These are phyloP conservation scores for Solanum piurae DNA, from an alignment of 257 asterid species.

Conservation along the genomic window DNA sequence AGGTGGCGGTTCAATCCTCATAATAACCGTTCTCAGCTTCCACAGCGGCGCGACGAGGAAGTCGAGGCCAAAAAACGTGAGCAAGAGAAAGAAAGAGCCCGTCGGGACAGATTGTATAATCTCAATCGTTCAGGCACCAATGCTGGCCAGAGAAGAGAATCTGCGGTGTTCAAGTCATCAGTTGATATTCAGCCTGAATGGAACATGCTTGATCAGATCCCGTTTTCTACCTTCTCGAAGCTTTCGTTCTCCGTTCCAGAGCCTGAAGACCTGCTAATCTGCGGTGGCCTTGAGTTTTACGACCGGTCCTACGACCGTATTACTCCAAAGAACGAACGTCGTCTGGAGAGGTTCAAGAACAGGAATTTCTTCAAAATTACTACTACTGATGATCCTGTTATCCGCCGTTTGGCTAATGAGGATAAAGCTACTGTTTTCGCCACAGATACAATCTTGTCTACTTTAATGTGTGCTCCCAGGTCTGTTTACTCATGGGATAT, in stretches of 20 bases:
- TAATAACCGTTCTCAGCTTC: constrained; percentile 69
- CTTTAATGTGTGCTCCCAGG: constrained; percentile 89
- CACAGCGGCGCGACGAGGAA: constrained; percentile 94
- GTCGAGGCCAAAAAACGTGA: constrained; percentile 84
- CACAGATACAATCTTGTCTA: constrained; percentile 66
- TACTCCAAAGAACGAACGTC: constrained; percentile 64
- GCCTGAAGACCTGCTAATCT: constrained; percentile 77
- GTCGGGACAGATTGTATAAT: constrained; percentile 60
- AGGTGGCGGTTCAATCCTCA: constrained; percentile 75
- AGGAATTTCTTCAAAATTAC: constrained; percentile 91
- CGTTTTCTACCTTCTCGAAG: constrained; percentile 86
- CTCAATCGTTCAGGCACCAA: constrained; percentile 44
- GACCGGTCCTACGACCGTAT: constrained; percentile 77
- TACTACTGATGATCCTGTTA: constrained; percentile 93
- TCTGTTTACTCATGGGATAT: constrained; percentile 97
- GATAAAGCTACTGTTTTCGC: constrained; percentile 97
- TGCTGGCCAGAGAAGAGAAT: constrained; percentile 54
- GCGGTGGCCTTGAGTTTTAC: constrained; percentile 84
- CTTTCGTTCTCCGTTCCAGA: constrained; percentile 70
- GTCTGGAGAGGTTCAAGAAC: constrained; percentile 77
- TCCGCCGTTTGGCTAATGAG: constrained; percentile 87
- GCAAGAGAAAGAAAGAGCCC: constrained; percentile 81
- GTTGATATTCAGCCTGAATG: constrained; percentile 99
- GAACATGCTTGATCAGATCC: constrained; percentile 98
- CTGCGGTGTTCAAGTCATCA: constrained; percentile 71